Conservation (phyloP, 495 filamentous ascomycete species). For the Aspergillus coremiiformis region DNA sequence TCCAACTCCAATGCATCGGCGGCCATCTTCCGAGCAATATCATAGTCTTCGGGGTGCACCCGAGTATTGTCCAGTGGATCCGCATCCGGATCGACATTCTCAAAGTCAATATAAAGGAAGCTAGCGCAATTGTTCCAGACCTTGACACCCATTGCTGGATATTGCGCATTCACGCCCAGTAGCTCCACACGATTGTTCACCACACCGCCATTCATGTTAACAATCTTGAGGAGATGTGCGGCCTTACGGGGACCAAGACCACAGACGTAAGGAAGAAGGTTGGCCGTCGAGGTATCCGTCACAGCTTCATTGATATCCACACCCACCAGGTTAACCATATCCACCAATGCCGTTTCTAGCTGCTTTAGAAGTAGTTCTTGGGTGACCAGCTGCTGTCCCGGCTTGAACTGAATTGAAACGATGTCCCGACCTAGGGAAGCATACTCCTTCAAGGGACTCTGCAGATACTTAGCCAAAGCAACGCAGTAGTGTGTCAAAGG, state of each 20-base stretch:
- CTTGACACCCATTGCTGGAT: constrained; percentile 76
- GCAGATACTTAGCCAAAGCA: constrained; percentile 79
- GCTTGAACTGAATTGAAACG: constrained; percentile 76
- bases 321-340: constrained; percentile 95
- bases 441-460: constrained; percentile 92
- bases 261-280: constrained; percentile 83
- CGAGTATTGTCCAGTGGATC: constrained; percentile 95
- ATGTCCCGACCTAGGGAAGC: constrained; percentile 85
- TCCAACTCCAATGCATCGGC: constrained; percentile 93
- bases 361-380: constrained; percentile 77
- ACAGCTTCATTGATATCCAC: constrained; percentile 92
- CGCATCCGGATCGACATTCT: constrained; percentile 62
- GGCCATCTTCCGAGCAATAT: constrained; percentile 94
- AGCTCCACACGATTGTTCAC: constrained; percentile 78
- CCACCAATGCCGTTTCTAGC: constrained; percentile 89
- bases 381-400: constrained; percentile 79
- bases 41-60: constrained; percentile 97
- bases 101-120: constrained; percentile 84
- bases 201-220: constrained; percentile 79
- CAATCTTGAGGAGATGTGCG: constrained; percentile 75
- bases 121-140: constrained; percentile 96
- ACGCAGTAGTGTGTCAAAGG: constrained; percentile 82
- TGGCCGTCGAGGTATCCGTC: constrained; percentile 66
- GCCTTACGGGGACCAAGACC: constrained; percentile 93
- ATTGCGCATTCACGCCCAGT: constrained; percentile 73